phyloP scores from a whole-genome alignment of 768 basidiomycete species.

The Leucocoprinus sp. region DNA sequence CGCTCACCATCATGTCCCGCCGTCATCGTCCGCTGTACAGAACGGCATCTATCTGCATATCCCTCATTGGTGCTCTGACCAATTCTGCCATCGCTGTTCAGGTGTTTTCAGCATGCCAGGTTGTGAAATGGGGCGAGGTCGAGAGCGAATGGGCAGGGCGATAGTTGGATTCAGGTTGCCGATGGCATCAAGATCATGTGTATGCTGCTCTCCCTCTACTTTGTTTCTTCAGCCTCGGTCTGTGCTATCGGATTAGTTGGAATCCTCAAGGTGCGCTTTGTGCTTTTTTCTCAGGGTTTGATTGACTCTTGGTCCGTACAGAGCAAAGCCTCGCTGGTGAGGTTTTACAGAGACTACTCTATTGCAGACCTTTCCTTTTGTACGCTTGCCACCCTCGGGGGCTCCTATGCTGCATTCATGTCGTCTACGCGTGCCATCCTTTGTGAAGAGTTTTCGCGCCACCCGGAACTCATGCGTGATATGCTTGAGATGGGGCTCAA shows the following conservation, averaged over 20 bases:
- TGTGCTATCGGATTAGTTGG: conserved; percentile 61
- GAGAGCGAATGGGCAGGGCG: conserved; percentile 14
- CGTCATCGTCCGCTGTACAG: conserved; percentile 13
- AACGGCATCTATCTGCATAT: conserved; percentile 21
- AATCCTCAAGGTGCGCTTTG: conserved; percentile 49
- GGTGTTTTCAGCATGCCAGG: conserved; percentile 20
- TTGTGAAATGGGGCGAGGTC: conserved; percentile 14
- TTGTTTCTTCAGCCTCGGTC: conserved; percentile 54
- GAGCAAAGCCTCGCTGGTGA: conserved; percentile 58
- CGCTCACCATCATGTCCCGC: conserved; percentile 3
- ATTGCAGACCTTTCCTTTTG: conserved; percentile 73
- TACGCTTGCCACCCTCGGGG: conserved; percentile 46
- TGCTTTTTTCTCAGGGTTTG: not conserved
- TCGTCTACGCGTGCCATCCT: conserved; percentile 46
- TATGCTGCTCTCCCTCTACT: conserved; percentile 58
- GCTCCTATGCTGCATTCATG: conserved; percentile 53
- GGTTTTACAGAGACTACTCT: conserved; percentile 76
- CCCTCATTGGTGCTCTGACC: conserved; percentile 18
- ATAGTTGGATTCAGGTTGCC: conserved; percentile 16
- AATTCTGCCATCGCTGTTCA: conserved; percentile 17
- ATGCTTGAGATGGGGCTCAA: conserved; percentile 65
- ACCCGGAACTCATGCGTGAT: conserved; percentile 67
- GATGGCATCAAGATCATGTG: conserved; percentile 47
- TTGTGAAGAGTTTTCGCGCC: conserved; percentile 69
- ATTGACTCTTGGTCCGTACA: conserved; percentile 18